Evolutionary conservation across 495 filamentous ascomycete genomes (phyloP), one percentile per base, ranked within the genome.

Genomic region (Xylaria grammica): DNA sequence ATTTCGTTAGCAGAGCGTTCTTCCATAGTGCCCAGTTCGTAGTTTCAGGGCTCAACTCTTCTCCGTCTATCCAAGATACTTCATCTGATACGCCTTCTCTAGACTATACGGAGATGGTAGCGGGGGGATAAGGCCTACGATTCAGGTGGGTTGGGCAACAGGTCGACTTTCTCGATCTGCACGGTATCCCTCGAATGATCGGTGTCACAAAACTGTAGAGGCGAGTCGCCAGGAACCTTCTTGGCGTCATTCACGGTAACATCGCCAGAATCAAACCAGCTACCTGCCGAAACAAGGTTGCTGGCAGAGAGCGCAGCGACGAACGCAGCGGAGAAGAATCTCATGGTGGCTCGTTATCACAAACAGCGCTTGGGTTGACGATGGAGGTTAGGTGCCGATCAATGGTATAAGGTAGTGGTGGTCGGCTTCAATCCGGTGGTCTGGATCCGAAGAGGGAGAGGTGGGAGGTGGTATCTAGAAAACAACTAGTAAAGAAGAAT

Each of bases 61-160:
- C 46, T 4, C 27, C 17, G 22, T 27, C 1, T 15, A 15, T 4
- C 46, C 22, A 5, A 5, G 46, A 29, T 27, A 29, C n/a, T 17
- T 17, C 15, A 29, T n/a, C 26, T 17, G 13, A 9, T 7, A 7
- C 3, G 24, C 4, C 26, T 29, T 15, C 22, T 2, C 48, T 7
- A 27, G 24, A 52, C 2, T 0, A 19, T 42, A 19, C 34, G 52
- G 29, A 29, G 36, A 17, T 27, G 29, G 54, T 55, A 22, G 44
- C 7, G 30, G 49, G 54, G 38, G 48, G 40, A 22, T 13, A 50
- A 60, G 24, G 87, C 93, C 60, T 89, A 98, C 95, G 93, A 77
- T 70, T 84, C 63, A 22, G 95, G 95, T 22, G 95, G 95, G 74
- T 99, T 98, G 6, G 95, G 95, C 10, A 75, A 65, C 63, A 99